Percentiles rank a stretch among this genome's conserved stretches.
Evolutionary conservation across 2,329 filamentous ascomycete species (phyloP).

Genomic region (Incumbomyces delicatus): DNA sequence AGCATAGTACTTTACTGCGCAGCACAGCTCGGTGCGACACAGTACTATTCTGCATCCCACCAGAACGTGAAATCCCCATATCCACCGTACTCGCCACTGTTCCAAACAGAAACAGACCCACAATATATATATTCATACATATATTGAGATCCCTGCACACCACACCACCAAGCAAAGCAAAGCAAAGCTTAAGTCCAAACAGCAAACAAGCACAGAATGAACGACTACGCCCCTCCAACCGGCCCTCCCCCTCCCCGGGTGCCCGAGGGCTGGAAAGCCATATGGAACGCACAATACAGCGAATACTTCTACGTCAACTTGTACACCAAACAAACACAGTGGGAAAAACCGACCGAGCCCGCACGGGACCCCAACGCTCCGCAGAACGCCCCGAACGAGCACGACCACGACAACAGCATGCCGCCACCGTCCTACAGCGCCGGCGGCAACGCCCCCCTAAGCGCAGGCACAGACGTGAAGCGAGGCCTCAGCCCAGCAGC

Average conservation of each 20-base stretch:
- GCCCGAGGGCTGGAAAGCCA: slow-evolving; percentile 68
- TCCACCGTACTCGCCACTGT: too few relatives aligned
- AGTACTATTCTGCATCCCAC: too few relatives aligned
- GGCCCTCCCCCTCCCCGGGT: slow-evolving; percentile 50
- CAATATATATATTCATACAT: too few relatives aligned
- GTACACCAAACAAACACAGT: slow-evolving; percentile 79
- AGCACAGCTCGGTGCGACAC: too few relatives aligned
- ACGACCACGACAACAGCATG: slow-evolving; percentile 19
- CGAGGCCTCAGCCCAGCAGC: slow-evolving; percentile 10
- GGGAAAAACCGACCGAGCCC: slow-evolving; percentile 70
- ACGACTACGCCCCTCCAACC: slow-evolving; percentile 31
- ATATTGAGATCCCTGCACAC: too few relatives aligned
- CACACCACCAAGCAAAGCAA: too few relatives aligned
- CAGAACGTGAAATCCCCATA: too few relatives aligned
- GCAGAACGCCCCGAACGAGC: too few relatives aligned
- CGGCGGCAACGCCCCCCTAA: slow-evolving; percentile 34
- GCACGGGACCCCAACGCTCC: slow-evolving; percentile 46
- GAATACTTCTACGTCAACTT: slow-evolving; percentile 94
- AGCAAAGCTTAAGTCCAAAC: too few relatives aligned
- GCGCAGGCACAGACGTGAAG: slow-evolving; percentile 33
- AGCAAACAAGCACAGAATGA: slow-evolving; percentile 8
- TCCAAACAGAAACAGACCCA: too few relatives aligned
- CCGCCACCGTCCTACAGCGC: slow-evolving; percentile 51
- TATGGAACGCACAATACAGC: slow-evolving; percentile 68
- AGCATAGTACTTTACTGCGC: too few relatives aligned